Percentiles rank a stretch among this genome's conserved stretches.
Conservation (phyloP, 2,329 filamentous ascomycete genomes). For the Aspergillus fischeri region DNA sequence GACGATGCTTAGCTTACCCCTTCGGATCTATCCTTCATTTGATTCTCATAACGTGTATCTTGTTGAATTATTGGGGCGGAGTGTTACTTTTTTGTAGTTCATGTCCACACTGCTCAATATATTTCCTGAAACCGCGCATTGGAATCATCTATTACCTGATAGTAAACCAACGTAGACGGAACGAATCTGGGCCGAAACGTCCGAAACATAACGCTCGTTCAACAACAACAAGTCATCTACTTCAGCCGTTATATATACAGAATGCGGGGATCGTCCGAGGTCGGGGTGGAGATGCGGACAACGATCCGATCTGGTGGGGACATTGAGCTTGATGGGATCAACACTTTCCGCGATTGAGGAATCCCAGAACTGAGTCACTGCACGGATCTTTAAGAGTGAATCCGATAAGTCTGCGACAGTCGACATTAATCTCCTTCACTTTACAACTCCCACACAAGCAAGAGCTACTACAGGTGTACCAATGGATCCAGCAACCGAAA, state of each 20-base stretch:
- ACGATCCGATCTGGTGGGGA: neutral
- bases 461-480: neutral
- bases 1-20: neutral
- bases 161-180: neutral
- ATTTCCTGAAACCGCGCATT: neutral
- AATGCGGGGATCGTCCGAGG: neutral
- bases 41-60: neutral
- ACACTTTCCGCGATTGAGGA: neutral
- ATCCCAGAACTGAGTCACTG: neutral
- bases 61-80: neutral
- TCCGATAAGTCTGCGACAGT: neutral
- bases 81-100: neutral
- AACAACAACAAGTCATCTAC: neutral
- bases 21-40: neutral
- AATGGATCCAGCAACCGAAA: slow-evolving; percentile 7
- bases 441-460: neutral
- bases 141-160: neutral
- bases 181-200: neutral
- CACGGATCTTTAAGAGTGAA: neutral
- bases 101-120: neutral
- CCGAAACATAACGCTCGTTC: neutral
- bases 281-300: neutral
- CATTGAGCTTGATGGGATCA: neutral
- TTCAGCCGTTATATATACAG: neutral
- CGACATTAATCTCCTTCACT: neutral